These are phyloP conservation scores for Mortierella sp. DNA, from an alignment of 371 early-diverging fungal species.

Conservation along the genomic window DNA sequence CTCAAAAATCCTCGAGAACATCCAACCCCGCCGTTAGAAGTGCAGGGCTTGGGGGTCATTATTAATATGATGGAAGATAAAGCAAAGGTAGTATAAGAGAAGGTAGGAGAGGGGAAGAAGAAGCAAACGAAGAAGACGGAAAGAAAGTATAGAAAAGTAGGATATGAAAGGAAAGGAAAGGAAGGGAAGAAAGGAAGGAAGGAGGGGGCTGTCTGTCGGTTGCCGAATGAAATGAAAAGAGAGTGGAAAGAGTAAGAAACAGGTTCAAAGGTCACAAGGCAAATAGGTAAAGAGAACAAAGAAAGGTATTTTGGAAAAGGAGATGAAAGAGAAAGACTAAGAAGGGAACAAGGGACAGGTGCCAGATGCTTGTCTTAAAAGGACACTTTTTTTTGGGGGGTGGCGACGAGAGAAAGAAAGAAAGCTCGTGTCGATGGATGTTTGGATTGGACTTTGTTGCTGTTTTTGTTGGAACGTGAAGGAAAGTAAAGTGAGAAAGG, in stretches of 20 bases:
- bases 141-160: neutral
- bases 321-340: neutral
- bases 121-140: neutral
- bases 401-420: neutral
- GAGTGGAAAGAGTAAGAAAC: neutral
- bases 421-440: neutral
- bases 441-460: neutral
- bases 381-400: neutral
- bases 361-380: neutral
- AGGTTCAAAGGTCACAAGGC: neutral
- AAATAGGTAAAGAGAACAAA: conserved; percentile 7
- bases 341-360: neutral
- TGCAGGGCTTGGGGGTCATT: conserved; percentile 18
- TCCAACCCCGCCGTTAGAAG: conserved; percentile 22
- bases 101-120: neutral
- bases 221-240: neutral
- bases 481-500: neutral
- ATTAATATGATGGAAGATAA: neutral
- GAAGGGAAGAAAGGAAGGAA: neutral
- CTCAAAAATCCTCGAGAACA: conserved; percentile 52
- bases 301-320: neutral
- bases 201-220: neutral
- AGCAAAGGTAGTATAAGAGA: neutral
- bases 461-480: too few relatives aligned
- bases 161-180: conserved; percentile 1